Evolutionary conservation across 331 rosid genomes (phyloP).

Genomic region (Rosa hybrid): DNA sequence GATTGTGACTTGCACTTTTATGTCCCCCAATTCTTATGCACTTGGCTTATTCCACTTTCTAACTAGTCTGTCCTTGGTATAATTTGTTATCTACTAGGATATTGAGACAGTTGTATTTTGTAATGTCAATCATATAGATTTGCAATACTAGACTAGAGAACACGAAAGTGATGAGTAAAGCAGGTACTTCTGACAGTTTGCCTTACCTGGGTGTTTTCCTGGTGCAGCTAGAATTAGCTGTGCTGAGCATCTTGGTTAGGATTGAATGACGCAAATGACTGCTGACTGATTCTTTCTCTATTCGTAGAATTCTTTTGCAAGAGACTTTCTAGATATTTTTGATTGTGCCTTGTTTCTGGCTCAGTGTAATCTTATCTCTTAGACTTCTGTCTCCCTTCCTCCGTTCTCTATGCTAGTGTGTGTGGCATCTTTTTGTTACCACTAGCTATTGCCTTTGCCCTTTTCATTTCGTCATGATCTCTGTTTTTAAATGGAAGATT

Average conservation of each 20-base stretch:
- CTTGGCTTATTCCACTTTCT: background rate
- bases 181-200: conserved; percentile 55
- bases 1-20: no score
- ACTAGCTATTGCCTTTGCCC: background rate
- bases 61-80: background rate
- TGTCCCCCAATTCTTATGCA: background rate
- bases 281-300: conserved; percentile 46
- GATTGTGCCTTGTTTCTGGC: background rate
- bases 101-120: background rate
- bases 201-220: conserved; percentile 43
- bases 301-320: conserved; percentile 6
- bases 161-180: conserved; percentile 48
- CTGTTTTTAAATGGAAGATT: background rate
- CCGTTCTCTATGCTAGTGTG: background rate
- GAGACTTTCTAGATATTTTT: background rate
- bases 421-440: background rate
- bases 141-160: conserved; percentile 35
- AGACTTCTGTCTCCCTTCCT: background rate
- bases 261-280: conserved; percentile 36
- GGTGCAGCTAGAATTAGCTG: conserved; percentile 41
- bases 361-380: background rate
- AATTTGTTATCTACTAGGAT: background rate
- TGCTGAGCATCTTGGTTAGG: conserved; percentile 39
- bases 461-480: background rate
- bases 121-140: background rate